A percentile compares a stretch with the other conserved stretches of the same genome.
Evolutionary conservation across 345 rosid genomes (phyloP).

Genomic region (Citrus inodora): DNA sequence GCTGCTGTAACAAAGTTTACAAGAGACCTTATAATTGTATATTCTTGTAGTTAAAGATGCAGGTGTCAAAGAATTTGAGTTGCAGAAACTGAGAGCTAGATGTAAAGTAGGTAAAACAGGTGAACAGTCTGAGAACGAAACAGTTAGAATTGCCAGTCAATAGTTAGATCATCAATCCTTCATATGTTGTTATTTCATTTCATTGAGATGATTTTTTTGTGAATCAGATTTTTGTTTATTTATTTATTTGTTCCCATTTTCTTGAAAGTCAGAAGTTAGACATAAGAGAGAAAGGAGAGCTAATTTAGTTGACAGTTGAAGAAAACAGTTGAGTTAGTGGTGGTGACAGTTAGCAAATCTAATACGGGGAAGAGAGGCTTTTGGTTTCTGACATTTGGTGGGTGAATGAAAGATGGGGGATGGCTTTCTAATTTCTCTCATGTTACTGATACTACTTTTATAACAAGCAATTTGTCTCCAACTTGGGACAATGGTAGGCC

Average conservation of each 20-base stretch:
- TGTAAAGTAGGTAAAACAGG: slow-evolving; percentile 32
- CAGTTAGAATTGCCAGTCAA: neutral
- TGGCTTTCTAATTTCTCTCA: slow-evolving; percentile 2
- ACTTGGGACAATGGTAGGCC: slow-evolving; percentile 27
- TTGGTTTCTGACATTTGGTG: slow-evolving; percentile 2
- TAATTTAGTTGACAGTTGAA: neutral
- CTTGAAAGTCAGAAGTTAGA: neutral
- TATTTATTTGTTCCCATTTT: no score
- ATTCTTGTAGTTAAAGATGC: neutral
- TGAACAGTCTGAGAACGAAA: slow-evolving; percentile 27
- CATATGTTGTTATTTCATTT: neutral
- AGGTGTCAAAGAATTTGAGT: neutral
- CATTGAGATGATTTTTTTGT: neutral
- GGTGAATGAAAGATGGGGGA: slow-evolving; percentile 14
- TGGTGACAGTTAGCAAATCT: slow-evolving; percentile 8
- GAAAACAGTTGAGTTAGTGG: slow-evolving; percentile 5
- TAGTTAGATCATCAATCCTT: neutral
- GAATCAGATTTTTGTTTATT: no score
- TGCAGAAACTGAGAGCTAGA: slow-evolving; percentile 5
- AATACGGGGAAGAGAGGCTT: neutral
- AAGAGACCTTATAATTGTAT: neutral
- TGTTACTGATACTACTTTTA: slow-evolving; percentile 8
- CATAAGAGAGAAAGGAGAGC: neutral
- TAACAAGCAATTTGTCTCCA: slow-evolving; percentile 16
- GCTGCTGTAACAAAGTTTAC: neutral